These are phyloP conservation scores for Cladosporium austrohemisphaericum DNA, from an alignment of 2,329 filamentous ascomycete genomes.

Conservation along the genomic window DNA sequence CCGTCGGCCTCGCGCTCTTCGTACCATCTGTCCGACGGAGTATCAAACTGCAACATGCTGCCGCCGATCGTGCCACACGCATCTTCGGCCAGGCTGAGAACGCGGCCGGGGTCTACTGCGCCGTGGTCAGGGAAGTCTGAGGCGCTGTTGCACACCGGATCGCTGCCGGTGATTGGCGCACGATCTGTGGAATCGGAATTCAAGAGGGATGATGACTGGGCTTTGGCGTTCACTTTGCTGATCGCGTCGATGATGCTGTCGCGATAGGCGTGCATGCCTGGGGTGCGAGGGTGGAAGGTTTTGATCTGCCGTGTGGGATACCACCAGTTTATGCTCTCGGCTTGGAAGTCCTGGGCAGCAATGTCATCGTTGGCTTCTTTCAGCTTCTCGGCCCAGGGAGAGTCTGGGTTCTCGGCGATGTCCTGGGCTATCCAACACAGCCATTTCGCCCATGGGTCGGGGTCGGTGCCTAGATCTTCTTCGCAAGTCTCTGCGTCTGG, in stretches of 20 bases:
- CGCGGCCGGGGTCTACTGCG: neutral
- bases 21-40: neutral
- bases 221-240: neutral
- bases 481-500: neutral
- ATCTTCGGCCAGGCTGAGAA: neutral
- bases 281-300: slow-evolving; percentile 9
- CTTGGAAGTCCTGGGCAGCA: neutral
- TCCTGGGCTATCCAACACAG: neutral
- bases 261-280: slow-evolving; percentile 7
- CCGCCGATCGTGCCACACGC: neutral
- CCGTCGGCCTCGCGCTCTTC: neutral
- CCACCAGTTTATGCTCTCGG: slow-evolving; percentile 1
- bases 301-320: neutral
- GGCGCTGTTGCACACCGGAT: neutral
- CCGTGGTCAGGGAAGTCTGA: neutral
- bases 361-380: slow-evolving; percentile 5
- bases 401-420: neutral
- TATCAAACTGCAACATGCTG: neutral
- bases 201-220: no score
- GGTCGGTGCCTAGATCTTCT: neutral
- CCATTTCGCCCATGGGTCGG: neutral
- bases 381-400: neutral
- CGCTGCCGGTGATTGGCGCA: neutral
- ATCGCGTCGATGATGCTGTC: slow-evolving; percentile 11
- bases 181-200: no score